These are phyloP conservation scores for Chytridiales sp. DNA, from an alignment of 371 early-diverging fungal genomes.

Conservation along the genomic window DNA sequence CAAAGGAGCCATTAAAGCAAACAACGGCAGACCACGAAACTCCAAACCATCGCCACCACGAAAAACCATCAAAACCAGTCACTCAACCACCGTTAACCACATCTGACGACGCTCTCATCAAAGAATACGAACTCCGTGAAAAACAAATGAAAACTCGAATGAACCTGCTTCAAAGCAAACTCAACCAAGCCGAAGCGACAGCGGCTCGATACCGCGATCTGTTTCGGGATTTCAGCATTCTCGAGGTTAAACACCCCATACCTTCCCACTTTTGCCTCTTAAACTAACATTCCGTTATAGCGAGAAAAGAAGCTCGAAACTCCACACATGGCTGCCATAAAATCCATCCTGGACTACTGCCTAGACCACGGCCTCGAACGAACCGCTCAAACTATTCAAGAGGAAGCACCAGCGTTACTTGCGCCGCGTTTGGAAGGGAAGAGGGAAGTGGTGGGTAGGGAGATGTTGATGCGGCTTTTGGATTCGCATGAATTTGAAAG, in stretches of 20 bases:
- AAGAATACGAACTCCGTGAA: conserved; percentile 3
- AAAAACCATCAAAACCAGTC: no score
- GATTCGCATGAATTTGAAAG: conserved; percentile 16
- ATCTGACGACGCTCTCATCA: no score
- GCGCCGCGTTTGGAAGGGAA: background rate
- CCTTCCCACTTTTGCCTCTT: background rate
- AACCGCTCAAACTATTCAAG: conserved; percentile 21
- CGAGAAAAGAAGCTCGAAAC: background rate
- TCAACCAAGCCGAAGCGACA: conserved; percentile 6
- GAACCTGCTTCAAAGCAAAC: conserved; percentile 12
- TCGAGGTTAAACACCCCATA: conserved; percentile 7
- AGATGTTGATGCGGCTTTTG: background rate
- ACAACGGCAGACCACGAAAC: no score
- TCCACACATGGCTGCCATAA: conserved; percentile 8
- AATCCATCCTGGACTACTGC: conserved; percentile 19
- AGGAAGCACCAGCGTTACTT: conserved; percentile 16
- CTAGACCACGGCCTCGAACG: conserved; percentile 14
- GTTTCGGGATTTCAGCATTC: background rate
- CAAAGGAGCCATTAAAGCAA: no score
- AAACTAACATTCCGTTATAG: background rate
- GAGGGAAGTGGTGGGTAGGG: background rate
- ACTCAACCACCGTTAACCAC: no score
- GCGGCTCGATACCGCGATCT: background rate
- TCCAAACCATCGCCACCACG: no score
- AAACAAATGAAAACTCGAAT: conserved; percentile 3